Base-by-base conservation (phyloP, 441 rosid genomes). In the Capsella rubella region DNA sequence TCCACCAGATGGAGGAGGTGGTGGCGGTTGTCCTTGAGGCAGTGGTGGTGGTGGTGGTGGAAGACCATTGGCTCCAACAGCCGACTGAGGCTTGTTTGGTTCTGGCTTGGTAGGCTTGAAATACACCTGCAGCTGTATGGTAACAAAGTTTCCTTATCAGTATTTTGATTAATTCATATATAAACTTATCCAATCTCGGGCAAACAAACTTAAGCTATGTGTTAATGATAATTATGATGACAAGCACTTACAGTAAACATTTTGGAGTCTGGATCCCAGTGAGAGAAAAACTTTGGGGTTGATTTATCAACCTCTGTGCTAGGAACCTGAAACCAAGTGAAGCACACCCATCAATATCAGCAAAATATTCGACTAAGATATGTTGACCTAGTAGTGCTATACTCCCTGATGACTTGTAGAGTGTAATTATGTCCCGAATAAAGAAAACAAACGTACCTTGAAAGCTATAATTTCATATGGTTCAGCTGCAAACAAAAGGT, bases 231-330 rank as follows among this genome's bases (percentile, higher is more conserved):
- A 14, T 14, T 43, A 43, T 43, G 42, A 47, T 45, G 25, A 15
- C 50, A 73, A 68, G 40, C 11, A 82, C 97, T 81, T 73, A 90
- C 99, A 64, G 99, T 92, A 78, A 92, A 92, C 97, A 92, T 95
- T 87, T 92, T 95, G 1, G 97, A 89, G 85, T 95, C 97, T 1
- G 97, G 96, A 85, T 95, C 99, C 98, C 99, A 95, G 77, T 95
- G 99, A 6, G 96, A 89, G 73, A 95, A 95, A 83, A 92, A 92
- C 83, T 92, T 95, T 2, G 97, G 96, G 66, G 99, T 92, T 73
- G 97, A 92, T 78, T 95, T 95, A 75, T 95, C 99, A 40, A 95
- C 89, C 83, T 92, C 96, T 8, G 97, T 87, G 93, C 98, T 95
- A 43, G 99, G 99, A 84, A 95, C 97, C 99, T 92, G 86, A 72